Evolutionary conservation across 495 filamentous ascomycete genomes (phyloP).

Genomic region (Hyaloscypha hepaticicola): DNA sequence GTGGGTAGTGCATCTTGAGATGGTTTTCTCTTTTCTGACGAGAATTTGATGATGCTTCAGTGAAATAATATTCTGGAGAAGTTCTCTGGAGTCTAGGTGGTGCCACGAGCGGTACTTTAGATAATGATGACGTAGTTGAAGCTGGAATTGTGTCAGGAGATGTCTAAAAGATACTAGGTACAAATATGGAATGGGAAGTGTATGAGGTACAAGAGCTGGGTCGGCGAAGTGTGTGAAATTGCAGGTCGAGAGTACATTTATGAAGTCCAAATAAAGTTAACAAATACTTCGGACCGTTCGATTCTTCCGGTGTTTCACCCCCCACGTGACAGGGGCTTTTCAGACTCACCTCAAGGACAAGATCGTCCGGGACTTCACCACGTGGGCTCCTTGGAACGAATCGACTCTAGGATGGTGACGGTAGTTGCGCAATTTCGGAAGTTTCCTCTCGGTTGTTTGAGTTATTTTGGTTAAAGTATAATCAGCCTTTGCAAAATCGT

Average conservation of each 20-base stretch:
- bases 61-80: no score
- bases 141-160: neutral
- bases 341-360: neutral
- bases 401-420: neutral
- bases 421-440: neutral
- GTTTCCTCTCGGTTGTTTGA: neutral
- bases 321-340: neutral
- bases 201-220: neutral
- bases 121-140: constrained; percentile 4
- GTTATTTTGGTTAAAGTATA: neutral
- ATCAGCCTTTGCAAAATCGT: neutral
- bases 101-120: neutral
- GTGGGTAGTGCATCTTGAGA: constrained; percentile 11
- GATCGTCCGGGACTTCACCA: neutral
- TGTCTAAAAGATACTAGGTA: neutral
- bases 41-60: neutral
- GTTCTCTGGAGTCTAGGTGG: no score
- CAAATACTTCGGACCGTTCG: neutral
- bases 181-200: neutral
- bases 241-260: neutral
- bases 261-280: neutral
- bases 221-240: neutral
- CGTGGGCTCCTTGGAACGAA: neutral
- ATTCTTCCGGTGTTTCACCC: neutral
- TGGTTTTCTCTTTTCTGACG: neutral